Conservation (phyloP, 2,329 filamentous ascomycete species). For the Pseudogymnoascus sp. region DNA sequence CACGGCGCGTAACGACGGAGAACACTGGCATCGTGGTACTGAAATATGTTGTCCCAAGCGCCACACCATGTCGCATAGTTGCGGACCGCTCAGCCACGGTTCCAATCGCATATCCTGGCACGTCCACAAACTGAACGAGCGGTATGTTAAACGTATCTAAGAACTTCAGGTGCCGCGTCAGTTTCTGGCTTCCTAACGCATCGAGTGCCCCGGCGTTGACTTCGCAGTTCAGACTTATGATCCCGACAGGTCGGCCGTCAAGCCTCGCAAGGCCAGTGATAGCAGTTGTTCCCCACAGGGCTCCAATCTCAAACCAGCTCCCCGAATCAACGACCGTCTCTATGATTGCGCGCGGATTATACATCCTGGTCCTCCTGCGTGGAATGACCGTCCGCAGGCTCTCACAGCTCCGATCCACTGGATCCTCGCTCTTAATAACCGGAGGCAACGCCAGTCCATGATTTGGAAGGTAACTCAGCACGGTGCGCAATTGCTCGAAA, state of each 20-base stretch:
- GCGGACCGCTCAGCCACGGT: slow-evolving; percentile 54
- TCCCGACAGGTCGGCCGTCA: slow-evolving; percentile 48
- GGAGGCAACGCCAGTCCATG: slow-evolving; percentile 49
- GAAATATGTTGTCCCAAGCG: slow-evolving; percentile 54
- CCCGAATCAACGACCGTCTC: slow-evolving; percentile 45
- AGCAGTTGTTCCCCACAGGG: slow-evolving; percentile 53
- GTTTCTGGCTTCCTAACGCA: slow-evolving; percentile 52
- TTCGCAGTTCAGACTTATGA: slow-evolving; percentile 54
- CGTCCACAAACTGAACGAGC: slow-evolving; percentile 55
- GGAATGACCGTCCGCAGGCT: slow-evolving; percentile 50
- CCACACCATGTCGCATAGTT: slow-evolving; percentile 58
- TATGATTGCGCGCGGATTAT: slow-evolving; percentile 51
- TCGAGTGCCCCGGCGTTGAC: slow-evolving; percentile 55
- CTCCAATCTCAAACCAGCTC: slow-evolving; percentile 58
- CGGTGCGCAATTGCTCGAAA: slow-evolving; percentile 51
- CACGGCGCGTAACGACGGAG: slow-evolving; percentile 52
- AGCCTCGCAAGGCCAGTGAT: slow-evolving; percentile 54
- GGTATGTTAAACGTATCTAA: slow-evolving; percentile 60
- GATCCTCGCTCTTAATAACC: slow-evolving; percentile 38
- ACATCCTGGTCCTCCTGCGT: slow-evolving; percentile 50
- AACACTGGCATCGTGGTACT: slow-evolving; percentile 56
- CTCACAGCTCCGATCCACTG: slow-evolving; percentile 40
- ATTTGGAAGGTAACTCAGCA: slow-evolving; percentile 51
- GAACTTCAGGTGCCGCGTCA: slow-evolving; percentile 53
- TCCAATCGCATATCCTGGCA: slow-evolving; percentile 56